A percentile compares a stretch with the other conserved stretches of the same genome.
Conservation (phyloP, 2,329 filamentous ascomycete species). For the Dactylella cylindrospora region DNA sequence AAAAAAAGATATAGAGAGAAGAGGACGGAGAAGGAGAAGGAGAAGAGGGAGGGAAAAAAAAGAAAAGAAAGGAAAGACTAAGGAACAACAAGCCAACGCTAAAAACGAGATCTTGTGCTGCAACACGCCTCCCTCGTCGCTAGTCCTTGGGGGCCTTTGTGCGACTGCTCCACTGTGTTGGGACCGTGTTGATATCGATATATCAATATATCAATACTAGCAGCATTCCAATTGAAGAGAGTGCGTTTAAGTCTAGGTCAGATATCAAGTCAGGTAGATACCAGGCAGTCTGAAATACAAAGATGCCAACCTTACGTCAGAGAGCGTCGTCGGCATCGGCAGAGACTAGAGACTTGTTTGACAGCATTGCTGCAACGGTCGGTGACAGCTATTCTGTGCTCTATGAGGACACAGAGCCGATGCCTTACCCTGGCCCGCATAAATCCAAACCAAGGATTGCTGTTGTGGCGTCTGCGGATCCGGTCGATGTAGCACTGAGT, state of each 20-base stretch:
- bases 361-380: slow-evolving; percentile 41
- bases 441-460: slow-evolving; percentile 36
- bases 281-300: too few species aligned
- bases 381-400: slow-evolving; percentile 41
- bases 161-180: neutral
- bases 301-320: slow-evolving; percentile 47
- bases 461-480: slow-evolving; percentile 61
- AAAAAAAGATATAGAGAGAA: too few species aligned
- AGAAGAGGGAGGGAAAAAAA: too few species aligned
- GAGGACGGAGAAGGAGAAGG: too few species aligned
- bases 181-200: too few species aligned
- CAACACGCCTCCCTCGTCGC: too few species aligned
- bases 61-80: too few species aligned
- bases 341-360: slow-evolving; percentile 44
- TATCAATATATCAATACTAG: neutral
- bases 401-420: slow-evolving; percentile 38
- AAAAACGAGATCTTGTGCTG: too few species aligned
- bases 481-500: slow-evolving; percentile 59
- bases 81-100: too few species aligned
- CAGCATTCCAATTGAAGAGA: neutral
- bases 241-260: neutral
- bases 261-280: neutral
- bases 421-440: slow-evolving; percentile 40
- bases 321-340: slow-evolving; percentile 43
- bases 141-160: neutral